Evolutionary conservation across 768 basidiomycete genomes (phyloP).

Genomic region (Hirschioporus abietinus): DNA sequence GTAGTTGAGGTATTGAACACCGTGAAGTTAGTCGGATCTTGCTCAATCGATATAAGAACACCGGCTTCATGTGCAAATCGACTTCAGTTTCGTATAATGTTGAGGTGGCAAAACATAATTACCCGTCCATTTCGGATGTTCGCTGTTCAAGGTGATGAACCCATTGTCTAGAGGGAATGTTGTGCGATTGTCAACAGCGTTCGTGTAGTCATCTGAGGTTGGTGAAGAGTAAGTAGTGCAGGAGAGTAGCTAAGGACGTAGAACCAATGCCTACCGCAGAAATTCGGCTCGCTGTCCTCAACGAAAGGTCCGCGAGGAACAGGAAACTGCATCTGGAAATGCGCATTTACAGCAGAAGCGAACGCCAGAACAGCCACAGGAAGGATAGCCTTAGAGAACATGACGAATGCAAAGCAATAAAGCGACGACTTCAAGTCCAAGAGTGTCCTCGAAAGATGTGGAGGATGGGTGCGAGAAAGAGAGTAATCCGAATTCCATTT

Average conservation of each 20-base stretch:
- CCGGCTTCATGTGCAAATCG: constrained; percentile 33
- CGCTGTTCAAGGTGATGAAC: constrained; percentile 57
- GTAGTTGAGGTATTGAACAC: constrained; percentile 48
- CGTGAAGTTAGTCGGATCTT: constrained; percentile 56
- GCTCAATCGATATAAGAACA: constrained; percentile 47
- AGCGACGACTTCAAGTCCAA: not conserved
- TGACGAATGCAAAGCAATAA: not conserved
- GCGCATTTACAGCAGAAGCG: constrained; percentile 47
- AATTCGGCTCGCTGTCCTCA: constrained; percentile 48
- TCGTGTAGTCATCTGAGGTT: constrained; percentile 55
- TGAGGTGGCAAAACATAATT: constrained; percentile 17
- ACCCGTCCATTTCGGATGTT: constrained; percentile 62
- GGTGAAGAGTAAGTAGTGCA: not conserved
- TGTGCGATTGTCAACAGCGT: constrained; percentile 49
- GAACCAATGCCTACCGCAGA: constrained; percentile 49
- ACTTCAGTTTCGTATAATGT: not conserved
- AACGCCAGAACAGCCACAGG: constrained; percentile 30
- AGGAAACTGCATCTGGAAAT: constrained; percentile 80
- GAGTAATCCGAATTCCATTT: not conserved
- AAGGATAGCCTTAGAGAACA: not conserved
- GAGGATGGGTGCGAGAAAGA: not conserved
- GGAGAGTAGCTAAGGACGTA: too few relatives aligned
- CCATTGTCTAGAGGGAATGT: constrained; percentile 64
- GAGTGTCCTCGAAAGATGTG: not conserved
- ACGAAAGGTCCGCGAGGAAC: constrained; percentile 65